Conservation (phyloP, 2,329 filamentous ascomycete species). For the Myriosclerotinia duriaeana region DNA sequence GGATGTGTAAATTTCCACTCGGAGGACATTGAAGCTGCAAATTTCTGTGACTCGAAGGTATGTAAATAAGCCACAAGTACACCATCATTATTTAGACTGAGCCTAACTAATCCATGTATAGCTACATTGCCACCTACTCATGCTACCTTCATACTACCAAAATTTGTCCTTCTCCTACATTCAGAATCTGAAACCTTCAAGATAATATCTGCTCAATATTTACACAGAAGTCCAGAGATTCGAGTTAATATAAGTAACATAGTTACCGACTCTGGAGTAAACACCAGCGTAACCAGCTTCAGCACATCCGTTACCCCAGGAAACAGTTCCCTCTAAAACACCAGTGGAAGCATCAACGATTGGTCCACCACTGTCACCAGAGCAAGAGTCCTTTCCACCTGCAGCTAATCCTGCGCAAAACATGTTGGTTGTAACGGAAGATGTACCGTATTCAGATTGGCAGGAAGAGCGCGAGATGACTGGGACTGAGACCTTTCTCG, state of each 20-base stretch:
- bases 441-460: constrained; percentile 26
- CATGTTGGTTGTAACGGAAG: constrained; percentile 29
- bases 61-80: constrained; percentile 2
- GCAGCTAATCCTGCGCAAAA: constrained; percentile 31
- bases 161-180: neutral
- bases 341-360: constrained; percentile 30
- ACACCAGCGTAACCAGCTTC: constrained; percentile 27
- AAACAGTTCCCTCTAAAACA: constrained; percentile 30
- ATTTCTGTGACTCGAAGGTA: neutral
- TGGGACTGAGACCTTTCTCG: constrained; percentile 31
- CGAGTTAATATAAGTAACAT: constrained; percentile 21
- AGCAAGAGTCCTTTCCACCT: constrained; percentile 33
- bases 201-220: neutral
- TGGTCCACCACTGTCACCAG: constrained; percentile 32
- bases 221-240: constrained; percentile 14
- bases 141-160: neutral
- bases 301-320: constrained; percentile 32
- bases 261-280: constrained; percentile 30
- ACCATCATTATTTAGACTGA: neutral
- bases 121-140: neutral
- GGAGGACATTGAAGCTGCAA: too few relatives aligned
- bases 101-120: constrained; percentile 6
- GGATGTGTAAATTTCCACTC: neutral
- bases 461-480: constrained; percentile 29
- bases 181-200: neutral